These are phyloP conservation scores for Syncephalastrum sp. DNA, from an alignment of 371 early-diverging fungal species.

Conservation along the genomic window DNA sequence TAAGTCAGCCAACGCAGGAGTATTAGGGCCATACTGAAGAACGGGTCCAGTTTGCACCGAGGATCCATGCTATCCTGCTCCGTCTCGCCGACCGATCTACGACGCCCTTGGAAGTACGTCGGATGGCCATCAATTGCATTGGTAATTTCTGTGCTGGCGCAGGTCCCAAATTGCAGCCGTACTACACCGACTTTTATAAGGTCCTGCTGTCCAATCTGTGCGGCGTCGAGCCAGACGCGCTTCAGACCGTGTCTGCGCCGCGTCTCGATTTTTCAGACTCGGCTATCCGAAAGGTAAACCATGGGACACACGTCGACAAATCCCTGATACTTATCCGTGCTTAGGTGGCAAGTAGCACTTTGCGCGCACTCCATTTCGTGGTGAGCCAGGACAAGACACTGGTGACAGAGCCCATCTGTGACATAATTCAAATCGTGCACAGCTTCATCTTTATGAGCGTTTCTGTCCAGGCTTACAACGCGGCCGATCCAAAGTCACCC, in stretches of 20 bases:
- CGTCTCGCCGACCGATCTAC: conserved; percentile 28
- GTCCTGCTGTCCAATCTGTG: conserved; percentile 44
- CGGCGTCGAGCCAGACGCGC: conserved; percentile 22
- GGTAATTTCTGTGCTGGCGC: conserved; percentile 54
- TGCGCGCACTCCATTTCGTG: conserved; percentile 50
- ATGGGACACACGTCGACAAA: not conserved
- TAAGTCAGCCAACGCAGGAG: not conserved
- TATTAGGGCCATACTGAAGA: not conserved
- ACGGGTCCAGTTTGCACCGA: conserved; percentile 19
- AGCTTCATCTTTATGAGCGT: conserved; percentile 49
- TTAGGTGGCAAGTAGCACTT: conserved; percentile 47
- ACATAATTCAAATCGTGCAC: conserved; percentile 46
- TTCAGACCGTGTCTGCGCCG: conserved; percentile 32
- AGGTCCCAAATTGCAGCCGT: conserved; percentile 37
- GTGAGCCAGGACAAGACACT: conserved; percentile 41
- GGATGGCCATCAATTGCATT: conserved; percentile 66
- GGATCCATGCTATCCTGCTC: conserved; percentile 28
- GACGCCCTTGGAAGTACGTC: conserved; percentile 46
- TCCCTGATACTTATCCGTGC: not conserved
- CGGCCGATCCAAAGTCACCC: not conserved
- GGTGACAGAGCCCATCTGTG: conserved; percentile 41
- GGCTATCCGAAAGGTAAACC: conserved; percentile 38
- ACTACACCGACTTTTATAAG: conserved; percentile 41
- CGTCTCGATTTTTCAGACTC: conserved; percentile 37
- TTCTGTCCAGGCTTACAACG: conserved; percentile 30